phyloP scores from a whole-genome alignment of 805 yeast species.

The Debaryomyces hansenii region DNA sequence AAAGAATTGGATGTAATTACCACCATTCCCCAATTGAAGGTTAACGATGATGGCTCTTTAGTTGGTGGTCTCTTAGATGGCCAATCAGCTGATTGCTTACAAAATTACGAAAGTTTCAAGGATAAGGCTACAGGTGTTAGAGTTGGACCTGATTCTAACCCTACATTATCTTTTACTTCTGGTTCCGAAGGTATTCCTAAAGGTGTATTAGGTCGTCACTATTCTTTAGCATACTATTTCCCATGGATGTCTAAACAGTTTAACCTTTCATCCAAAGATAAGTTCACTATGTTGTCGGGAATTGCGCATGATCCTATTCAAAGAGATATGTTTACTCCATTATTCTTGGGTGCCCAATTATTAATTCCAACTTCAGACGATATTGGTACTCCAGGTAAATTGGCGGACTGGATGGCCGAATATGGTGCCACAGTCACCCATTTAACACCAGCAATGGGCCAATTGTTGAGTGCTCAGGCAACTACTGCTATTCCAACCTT shows the following conservation, averaged over 20 bases:
- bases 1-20: slow-evolving; percentile 72
- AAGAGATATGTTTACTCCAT: slow-evolving; percentile 98
- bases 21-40: slow-evolving; percentile 72
- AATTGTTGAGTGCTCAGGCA: slow-evolving; percentile 93
- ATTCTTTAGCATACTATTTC: slow-evolving; percentile 93
- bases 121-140: slow-evolving; percentile 76
- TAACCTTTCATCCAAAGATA: slow-evolving; percentile 73
- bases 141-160: slow-evolving; percentile 97
- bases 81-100: slow-evolving; percentile 47
- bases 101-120: slow-evolving; percentile 44
- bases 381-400: slow-evolving; percentile 96
- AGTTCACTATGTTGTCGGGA: slow-evolving; percentile 96
- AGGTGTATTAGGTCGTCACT: slow-evolving; percentile 98
- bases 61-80: slow-evolving; percentile 52
- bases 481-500: slow-evolving; percentile 77
- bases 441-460: slow-evolving; percentile 99
- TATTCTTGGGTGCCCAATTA: slow-evolving; percentile 90
- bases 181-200: slow-evolving; percentile 99
- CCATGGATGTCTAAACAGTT: slow-evolving; percentile 97
- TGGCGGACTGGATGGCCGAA: slow-evolving; percentile 96
- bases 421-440: slow-evolving; percentile 95
- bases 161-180: slow-evolving; percentile 93
- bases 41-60: slow-evolving; percentile 73
- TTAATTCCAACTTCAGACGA: slow-evolving; percentile 95
- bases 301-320: slow-evolving; percentile 99